Base-by-base conservation (phyloP, 148 eudicot species). In the Rheum nobile region DNA sequence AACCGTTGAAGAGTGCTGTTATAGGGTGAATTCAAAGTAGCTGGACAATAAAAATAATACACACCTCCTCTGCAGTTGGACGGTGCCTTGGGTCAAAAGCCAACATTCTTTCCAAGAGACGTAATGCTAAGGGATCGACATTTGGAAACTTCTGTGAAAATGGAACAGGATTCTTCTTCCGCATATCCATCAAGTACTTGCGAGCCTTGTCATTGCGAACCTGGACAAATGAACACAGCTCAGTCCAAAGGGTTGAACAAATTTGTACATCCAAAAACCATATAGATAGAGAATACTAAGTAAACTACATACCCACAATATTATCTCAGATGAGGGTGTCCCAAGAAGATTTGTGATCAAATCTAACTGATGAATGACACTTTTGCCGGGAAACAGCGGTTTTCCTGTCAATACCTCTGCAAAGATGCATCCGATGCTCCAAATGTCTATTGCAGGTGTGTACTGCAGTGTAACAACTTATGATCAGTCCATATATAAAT, bases 81-180 rank as follows among this genome's bases (percentile, higher is more conserved):
- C 89, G 75, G 47, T 86, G 82, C 85, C 84, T 86, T 3, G 89
- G 89, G 75, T 86, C 89, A 82, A 86, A 84, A 10, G 87, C 82
- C 72, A 86, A 75, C 69, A 86, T 70, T 71, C 77, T 80, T 75
- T 84, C 83, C 79, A 86, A 75, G 22, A 84, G 71, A 65, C 75
- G 81, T 34, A 86, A 76, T 29, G 81, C 87, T 46, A 79, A 44
- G 63, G 85, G 85, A 75, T 84, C 85, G 68, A 77, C 80, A 70
- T 75, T 79, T 39, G 81, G 80, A 65, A 86, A 82, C 77, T 82
- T 86, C 70, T 78, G 84, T 37, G 83, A 21, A 72, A 86, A 86
- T 46, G 82, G 74, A 12, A 84, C 83, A 9, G 79, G 82, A 44
- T 76, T 74, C 81, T 84, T 87, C 73, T 78, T 82, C 44, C 79